Conservation (phyloP, 257 asterid genomes). For the Salvia rosmarinus region DNA sequence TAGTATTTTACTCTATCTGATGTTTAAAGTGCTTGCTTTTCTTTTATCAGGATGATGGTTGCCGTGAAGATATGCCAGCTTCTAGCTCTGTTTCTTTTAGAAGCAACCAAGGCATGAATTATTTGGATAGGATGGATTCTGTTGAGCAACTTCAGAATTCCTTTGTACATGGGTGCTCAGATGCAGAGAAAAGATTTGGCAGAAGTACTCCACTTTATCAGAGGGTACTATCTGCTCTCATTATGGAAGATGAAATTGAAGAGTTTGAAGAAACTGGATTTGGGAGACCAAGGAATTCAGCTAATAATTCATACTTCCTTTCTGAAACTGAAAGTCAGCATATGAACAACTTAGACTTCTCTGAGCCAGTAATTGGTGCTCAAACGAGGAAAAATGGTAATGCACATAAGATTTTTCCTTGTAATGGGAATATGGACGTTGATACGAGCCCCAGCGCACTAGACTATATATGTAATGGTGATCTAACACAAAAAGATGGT, state of each 20-base stretch:
- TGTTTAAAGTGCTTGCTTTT: constrained; percentile 20
- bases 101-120: constrained; percentile 46
- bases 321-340: constrained; percentile 50
- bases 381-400: constrained; percentile 60
- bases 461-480: constrained; percentile 56
- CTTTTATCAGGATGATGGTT: constrained; percentile 56
- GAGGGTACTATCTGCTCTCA: constrained; percentile 88
- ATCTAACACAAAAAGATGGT: constrained; percentile 51
- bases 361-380: constrained; percentile 56
- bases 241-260: constrained; percentile 77
- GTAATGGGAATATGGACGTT: constrained; percentile 53
- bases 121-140: constrained; percentile 46
- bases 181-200: constrained; percentile 48
- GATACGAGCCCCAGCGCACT: constrained; percentile 43
- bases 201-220: constrained; percentile 74
- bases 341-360: constrained; percentile 49
- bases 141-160: constrained; percentile 57
- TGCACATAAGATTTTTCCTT: constrained; percentile 48
- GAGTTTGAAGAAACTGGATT: constrained; percentile 74
- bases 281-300: constrained; percentile 51
- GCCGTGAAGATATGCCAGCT: constrained; percentile 47
- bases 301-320: constrained; percentile 47
- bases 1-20: constrained; percentile 26
- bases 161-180: constrained; percentile 46
- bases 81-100: constrained; percentile 48